Evolutionary conservation across 805 yeast species (phyloP).

Genomic region (Ogataea nakhonphanomensis): DNA sequence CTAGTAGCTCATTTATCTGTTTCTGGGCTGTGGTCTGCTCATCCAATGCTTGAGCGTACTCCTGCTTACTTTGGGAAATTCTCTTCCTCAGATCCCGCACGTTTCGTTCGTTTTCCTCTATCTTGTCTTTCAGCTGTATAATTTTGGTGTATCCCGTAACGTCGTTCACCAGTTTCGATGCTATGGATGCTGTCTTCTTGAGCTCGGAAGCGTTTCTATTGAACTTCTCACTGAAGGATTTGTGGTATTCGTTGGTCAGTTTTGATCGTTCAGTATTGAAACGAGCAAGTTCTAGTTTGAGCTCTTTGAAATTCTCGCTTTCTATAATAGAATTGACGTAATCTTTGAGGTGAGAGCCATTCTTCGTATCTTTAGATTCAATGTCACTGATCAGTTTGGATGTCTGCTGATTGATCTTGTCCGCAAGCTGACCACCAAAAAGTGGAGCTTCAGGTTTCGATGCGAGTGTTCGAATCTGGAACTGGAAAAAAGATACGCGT

Average conservation of each 20-base stretch:
- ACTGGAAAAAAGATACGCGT: too few species aligned
- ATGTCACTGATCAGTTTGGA: conserved; percentile 19
- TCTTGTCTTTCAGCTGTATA: conserved; percentile 62
- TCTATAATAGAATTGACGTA: conserved; percentile 28
- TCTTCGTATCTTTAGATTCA: conserved; percentile 12
- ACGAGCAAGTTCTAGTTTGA: conserved; percentile 30
- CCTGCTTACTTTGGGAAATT: conserved; percentile 47
- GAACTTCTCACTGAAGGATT: conserved; percentile 41
- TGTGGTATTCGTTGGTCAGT: conserved; percentile 31
- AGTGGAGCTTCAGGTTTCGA: not conserved
- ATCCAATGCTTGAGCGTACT: conserved; percentile 59
- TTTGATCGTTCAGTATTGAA: conserved; percentile 26
- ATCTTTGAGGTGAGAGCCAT: conserved; percentile 9
- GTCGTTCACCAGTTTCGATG: conserved; percentile 74
- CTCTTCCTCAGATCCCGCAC: conserved; percentile 45
- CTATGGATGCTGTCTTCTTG: conserved; percentile 54
- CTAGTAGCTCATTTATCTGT: conserved; percentile 81
- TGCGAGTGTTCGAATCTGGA: conserved; percentile 1
- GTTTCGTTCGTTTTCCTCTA: conserved; percentile 52
- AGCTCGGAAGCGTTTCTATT: conserved; percentile 51
- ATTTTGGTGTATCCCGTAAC: conserved; percentile 88
- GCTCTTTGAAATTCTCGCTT: conserved; percentile 32
- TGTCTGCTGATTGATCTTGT: conserved; percentile 12
- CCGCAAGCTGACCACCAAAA: conserved; percentile 1
- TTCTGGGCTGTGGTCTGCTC: conserved; percentile 68